Conservation (phyloP, 1,284 basidiomycete species). For the Naganishia cerealis region DNA sequence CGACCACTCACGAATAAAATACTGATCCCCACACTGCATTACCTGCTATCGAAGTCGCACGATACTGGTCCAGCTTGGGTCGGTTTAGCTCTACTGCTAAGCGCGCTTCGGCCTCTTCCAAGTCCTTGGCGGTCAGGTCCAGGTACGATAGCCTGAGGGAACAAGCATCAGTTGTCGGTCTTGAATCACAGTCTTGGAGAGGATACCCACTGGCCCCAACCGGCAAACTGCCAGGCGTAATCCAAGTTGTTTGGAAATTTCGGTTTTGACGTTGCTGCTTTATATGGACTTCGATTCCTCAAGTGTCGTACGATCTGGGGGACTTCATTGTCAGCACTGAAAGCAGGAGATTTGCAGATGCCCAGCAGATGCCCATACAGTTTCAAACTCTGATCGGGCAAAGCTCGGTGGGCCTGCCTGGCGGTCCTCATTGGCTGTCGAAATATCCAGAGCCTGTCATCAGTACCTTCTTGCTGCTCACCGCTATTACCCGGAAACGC, state of each 20-base stretch:
- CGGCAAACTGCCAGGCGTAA: conserved; percentile 33
- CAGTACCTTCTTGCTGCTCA: not conserved
- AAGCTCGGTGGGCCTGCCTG: conserved; percentile 13
- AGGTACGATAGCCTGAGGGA: conserved; percentile 21
- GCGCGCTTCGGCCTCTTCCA: conserved; percentile 14
- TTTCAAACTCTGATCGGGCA: conserved; percentile 28
- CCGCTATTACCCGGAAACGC: not conserved
- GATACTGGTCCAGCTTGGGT: conserved; percentile 28
- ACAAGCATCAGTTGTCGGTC: not conserved
- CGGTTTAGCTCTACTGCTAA: conserved; percentile 4
- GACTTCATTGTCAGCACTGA: not conserved
- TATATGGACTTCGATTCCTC: conserved; percentile 24
- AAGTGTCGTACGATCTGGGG: conserved; percentile 28
- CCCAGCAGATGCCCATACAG: not conserved
- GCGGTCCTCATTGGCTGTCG: not conserved
- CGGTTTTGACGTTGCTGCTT: conserved; percentile 12
- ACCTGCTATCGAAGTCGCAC: conserved; percentile 31
- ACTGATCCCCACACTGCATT: conserved; percentile 33
- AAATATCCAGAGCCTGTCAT: not conserved
- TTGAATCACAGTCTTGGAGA: not conserved
- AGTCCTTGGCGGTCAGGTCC: conserved; percentile 10
- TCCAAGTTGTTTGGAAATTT: conserved; percentile 25
- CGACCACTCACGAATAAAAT: conserved; percentile 27
- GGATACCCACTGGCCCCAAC: conserved; percentile 31
- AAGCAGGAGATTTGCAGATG: not conserved